A percentile compares a stretch with the other conserved stretches of the same genome.
These are phyloP conservation scores for Boletus pseudo-olivaceus DNA, from an alignment of 768 basidiomycete genomes.

Conservation along the genomic window DNA sequence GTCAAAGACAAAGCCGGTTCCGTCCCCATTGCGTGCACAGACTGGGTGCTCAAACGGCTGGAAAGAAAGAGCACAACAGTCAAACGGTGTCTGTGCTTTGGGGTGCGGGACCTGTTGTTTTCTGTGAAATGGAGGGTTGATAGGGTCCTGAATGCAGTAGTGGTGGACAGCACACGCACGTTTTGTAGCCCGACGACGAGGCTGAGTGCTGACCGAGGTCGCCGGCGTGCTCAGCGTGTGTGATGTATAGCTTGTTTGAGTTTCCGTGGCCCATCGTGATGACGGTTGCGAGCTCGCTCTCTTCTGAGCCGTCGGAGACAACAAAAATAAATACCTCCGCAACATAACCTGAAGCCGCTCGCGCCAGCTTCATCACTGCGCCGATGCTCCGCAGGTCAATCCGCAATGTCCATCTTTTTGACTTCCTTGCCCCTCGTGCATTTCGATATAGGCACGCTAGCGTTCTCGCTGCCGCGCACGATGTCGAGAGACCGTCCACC, in stretches of 20 bases:
- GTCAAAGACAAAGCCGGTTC: conserved; percentile 81
- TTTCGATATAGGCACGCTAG: conserved; percentile 20
- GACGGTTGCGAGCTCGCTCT: background rate
- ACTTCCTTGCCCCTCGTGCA: conserved; percentile 43
- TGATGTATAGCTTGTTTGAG: conserved; percentile 83
- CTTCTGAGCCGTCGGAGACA: background rate
- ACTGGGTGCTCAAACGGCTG: conserved; percentile 90
- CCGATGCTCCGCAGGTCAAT: conserved; percentile 29
- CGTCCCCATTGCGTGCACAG: conserved; percentile 77
- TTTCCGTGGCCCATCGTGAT: conserved; percentile 77
- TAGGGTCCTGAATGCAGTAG: background rate
- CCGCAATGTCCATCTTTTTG: conserved; percentile 30
- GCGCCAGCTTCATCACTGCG: background rate
- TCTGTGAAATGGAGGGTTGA: conserved; percentile 33
- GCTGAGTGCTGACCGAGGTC: conserved; percentile 78
- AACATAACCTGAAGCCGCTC: background rate
- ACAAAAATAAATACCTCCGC: conserved; percentile 3
- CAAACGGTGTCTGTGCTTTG: conserved; percentile 71
- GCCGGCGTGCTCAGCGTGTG: conserved; percentile 84
- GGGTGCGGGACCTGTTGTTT: conserved; percentile 68
- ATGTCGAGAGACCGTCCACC: background rate
- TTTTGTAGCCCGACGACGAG: conserved; percentile 70
- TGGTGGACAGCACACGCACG: conserved; percentile 40
- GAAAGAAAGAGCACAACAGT: conserved; percentile 89
- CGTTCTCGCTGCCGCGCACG: conserved; percentile 6